Conservation (phyloP, 306 rosid genomes). For the Cucurbita pepo region DNA sequence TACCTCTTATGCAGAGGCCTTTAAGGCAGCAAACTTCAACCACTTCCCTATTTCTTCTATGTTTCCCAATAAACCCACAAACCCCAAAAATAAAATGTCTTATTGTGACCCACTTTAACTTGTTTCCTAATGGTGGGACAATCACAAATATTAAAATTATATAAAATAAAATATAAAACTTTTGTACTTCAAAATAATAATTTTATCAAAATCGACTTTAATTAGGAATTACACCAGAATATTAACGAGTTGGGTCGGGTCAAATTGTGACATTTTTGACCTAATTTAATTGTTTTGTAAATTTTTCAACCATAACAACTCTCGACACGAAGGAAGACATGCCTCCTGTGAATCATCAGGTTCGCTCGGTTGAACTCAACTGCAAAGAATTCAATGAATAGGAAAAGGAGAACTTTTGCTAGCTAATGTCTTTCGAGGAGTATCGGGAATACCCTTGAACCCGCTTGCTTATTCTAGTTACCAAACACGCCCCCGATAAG, state of each 20-base stretch:
- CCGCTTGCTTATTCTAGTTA: neutral
- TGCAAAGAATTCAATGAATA: no score
- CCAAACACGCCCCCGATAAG: neutral
- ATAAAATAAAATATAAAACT: neutral
- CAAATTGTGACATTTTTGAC: no score
- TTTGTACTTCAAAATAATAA: neutral
- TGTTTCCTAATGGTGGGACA: neutral
- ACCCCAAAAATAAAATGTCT: neutral
- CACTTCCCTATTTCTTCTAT: neutral
- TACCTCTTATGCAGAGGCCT: neutral
- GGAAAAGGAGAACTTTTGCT: no score
- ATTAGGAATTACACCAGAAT: no score
- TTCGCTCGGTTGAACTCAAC: no score
- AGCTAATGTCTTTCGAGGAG: no score
- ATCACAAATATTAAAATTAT: neutral
- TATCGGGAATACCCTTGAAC: neutral
- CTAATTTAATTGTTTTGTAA: no score
- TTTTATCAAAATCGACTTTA: neutral
- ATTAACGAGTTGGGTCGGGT: no score
- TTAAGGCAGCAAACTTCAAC: neutral
- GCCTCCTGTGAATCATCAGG: no score
- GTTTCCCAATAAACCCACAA: neutral
- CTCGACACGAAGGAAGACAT: no score
- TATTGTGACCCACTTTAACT: no score
- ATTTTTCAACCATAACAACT: no score